phyloP scores from a whole-genome alignment of 2,329 filamentous ascomycete genomes.

The Arthroderma uncinatum region DNA sequence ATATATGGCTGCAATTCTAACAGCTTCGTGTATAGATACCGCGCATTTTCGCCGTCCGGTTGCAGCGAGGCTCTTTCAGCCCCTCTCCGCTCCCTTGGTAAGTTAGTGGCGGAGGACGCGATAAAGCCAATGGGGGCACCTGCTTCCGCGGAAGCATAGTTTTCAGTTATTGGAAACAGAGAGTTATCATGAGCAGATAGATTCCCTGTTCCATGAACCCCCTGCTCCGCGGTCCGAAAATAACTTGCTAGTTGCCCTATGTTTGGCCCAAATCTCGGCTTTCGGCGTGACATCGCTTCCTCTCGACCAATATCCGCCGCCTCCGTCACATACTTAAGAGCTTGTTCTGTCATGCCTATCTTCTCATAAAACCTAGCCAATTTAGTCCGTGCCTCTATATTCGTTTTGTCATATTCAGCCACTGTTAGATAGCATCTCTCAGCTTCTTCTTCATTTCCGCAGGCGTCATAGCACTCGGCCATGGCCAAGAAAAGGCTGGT shows the following conservation, averaged over 20 bases:
- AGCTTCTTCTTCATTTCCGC: slow-evolving; percentile 55
- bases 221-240: slow-evolving; percentile 23
- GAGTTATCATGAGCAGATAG: background rate
- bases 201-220: background rate
- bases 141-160: background rate
- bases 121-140: background rate
- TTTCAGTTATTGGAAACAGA: background rate
- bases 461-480: slow-evolving; percentile 53
- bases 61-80: background rate
- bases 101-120: background rate
- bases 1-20: slow-evolving; percentile 39
- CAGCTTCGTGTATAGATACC: slow-evolving; percentile 37
- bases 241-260: slow-evolving; percentile 33
- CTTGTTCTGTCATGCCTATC: slow-evolving; percentile 60
- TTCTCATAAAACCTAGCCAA: slow-evolving; percentile 77
- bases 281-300: slow-evolving; percentile 24
- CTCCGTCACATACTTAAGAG: slow-evolving; percentile 65
- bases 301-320: slow-evolving; percentile 53
- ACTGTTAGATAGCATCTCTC: slow-evolving; percentile 67
- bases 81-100: background rate
- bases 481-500: slow-evolving; percentile 41
- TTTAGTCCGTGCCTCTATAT: slow-evolving; percentile 65
- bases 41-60: slow-evolving; percentile 22
- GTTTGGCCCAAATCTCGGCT: slow-evolving; percentile 24
- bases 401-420: slow-evolving; percentile 58